Evolutionary conservation across 78 protist genomes (phyloP).

Genomic region (Capsaspora owczarzaki): DNA sequence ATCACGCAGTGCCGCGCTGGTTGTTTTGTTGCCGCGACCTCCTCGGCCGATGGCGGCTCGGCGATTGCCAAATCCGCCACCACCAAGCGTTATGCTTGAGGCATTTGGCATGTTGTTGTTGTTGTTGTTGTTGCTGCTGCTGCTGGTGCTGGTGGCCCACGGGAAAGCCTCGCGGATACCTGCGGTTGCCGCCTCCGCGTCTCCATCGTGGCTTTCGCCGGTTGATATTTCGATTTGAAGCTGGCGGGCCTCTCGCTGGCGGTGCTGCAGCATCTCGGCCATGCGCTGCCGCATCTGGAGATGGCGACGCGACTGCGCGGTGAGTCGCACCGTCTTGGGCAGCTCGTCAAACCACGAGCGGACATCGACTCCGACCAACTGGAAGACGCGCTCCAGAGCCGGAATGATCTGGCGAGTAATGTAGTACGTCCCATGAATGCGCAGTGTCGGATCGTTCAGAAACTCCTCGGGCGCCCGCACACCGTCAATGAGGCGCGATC

Average conservation of each 20-base stretch:
- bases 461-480: conserved; percentile 52
- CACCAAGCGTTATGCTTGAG: too few species aligned
- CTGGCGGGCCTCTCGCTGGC: not conserved
- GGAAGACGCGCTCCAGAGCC: conserved; percentile 14
- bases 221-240: not conserved
- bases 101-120: too few species aligned
- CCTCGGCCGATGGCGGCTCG: not conserved
- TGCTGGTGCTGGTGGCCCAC: not conserved
- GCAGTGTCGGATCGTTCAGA: not conserved
- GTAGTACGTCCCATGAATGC: conserved; percentile 51
- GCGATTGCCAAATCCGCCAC: not conserved
- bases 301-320: not conserved
- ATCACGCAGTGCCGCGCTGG: not conserved
- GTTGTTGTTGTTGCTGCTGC: too few species aligned
- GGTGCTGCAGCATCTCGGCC: not conserved
- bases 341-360: not conserved
- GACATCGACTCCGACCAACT: not conserved
- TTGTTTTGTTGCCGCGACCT: not conserved
- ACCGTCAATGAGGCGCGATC: conserved; percentile 53
- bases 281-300: not conserved
- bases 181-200: not conserved
- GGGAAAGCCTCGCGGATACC: not conserved
- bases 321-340: not conserved
- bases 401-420: conserved; percentile 78
- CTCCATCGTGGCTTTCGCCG: not conserved